A percentile compares a stretch with the other conserved stretches of the same genome.
These are phyloP conservation scores for Cercospora sp. DNA, from an alignment of 2,329 filamentous ascomycete species.

Conservation along the genomic window DNA sequence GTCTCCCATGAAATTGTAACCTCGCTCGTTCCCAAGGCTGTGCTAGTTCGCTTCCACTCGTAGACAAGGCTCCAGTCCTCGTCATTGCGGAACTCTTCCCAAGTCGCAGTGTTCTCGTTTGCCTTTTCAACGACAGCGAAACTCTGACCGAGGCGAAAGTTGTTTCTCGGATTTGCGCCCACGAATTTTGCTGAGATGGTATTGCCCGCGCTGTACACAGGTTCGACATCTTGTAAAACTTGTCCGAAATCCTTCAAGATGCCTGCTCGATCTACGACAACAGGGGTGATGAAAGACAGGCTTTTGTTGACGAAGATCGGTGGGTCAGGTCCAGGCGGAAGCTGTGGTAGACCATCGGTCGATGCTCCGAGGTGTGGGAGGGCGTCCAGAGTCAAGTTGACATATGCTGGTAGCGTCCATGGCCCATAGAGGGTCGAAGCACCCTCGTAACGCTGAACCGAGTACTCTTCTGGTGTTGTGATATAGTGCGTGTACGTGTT, in stretches of 20 bases:
- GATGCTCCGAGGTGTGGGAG: constrained; percentile 63
- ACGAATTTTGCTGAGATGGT: constrained; percentile 70
- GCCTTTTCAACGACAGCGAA: constrained; percentile 74
- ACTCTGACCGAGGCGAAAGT: constrained; percentile 74
- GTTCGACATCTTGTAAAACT: constrained; percentile 57
- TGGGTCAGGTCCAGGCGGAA: constrained; percentile 58
- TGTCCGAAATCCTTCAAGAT: constrained; percentile 70
- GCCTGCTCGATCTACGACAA: constrained; percentile 70
- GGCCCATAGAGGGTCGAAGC: constrained; percentile 86
- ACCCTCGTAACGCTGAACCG: constrained; percentile 88
- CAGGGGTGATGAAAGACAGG: constrained; percentile 75
- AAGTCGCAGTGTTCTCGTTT: constrained; percentile 48
- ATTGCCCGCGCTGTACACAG: constrained; percentile 55
- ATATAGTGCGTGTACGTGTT: constrained; percentile 90
- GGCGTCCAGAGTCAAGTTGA: constrained; percentile 77
- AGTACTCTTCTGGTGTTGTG: constrained; percentile 76
- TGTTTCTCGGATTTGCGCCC: constrained; percentile 86
- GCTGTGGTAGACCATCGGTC: constrained; percentile 38
- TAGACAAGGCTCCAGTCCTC: constrained; percentile 81
- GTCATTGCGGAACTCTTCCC: constrained; percentile 70
- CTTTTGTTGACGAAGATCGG: constrained; percentile 77
- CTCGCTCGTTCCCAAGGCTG: constrained; percentile 71
- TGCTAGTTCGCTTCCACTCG: constrained; percentile 72
- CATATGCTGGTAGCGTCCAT: constrained; percentile 79
- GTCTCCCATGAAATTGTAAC: constrained; percentile 81